These are phyloP conservation scores for Albatrellus sp. DNA, from an alignment of 1,284 basidiomycete genomes.

Conservation along the genomic window DNA sequence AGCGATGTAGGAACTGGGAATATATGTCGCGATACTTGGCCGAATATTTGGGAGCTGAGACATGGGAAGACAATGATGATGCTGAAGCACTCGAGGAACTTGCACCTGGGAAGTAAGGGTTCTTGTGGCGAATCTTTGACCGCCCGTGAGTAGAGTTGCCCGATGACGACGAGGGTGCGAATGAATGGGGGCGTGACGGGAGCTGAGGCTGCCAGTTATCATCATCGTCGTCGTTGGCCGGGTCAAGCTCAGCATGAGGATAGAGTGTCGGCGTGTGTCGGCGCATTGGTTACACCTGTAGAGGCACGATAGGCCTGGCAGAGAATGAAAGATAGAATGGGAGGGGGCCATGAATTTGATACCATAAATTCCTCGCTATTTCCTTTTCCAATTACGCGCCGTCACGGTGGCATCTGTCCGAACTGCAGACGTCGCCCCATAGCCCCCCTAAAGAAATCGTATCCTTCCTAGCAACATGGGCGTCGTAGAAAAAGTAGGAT, in stretches of 20 bases:
- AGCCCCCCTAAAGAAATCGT: not conserved
- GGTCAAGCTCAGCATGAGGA: conserved; percentile 45
- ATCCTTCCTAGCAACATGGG: conserved; percentile 47
- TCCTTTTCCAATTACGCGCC: not conserved
- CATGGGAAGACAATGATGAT: conserved; percentile 13
- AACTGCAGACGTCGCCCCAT: no score
- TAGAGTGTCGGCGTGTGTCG: conserved; percentile 57
- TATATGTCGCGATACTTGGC: conserved; percentile 55
- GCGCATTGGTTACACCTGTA: conserved; percentile 15
- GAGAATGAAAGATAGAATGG: not conserved
- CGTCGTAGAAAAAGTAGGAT: conserved; percentile 72
- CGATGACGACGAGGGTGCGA: conserved; percentile 17
- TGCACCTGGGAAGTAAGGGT: conserved; percentile 20
- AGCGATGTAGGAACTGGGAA: conserved; percentile 64
- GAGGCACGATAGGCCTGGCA: not conserved
- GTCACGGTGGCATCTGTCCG: not conserved
- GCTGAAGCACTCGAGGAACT: conserved; percentile 19
- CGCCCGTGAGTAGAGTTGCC: conserved; percentile 16
- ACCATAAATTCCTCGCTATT: no score
- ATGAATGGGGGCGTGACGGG: conserved; percentile 17
- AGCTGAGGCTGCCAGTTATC: conserved; percentile 25
- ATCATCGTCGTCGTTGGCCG: conserved; percentile 28
- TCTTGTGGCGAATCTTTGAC: conserved; percentile 25
- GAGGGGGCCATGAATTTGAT: not conserved
- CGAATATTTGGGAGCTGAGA: conserved; percentile 15